Conservation (phyloP, 495 filamentous ascomycete genomes). For the Parathielavia hyrcaniae region DNA sequence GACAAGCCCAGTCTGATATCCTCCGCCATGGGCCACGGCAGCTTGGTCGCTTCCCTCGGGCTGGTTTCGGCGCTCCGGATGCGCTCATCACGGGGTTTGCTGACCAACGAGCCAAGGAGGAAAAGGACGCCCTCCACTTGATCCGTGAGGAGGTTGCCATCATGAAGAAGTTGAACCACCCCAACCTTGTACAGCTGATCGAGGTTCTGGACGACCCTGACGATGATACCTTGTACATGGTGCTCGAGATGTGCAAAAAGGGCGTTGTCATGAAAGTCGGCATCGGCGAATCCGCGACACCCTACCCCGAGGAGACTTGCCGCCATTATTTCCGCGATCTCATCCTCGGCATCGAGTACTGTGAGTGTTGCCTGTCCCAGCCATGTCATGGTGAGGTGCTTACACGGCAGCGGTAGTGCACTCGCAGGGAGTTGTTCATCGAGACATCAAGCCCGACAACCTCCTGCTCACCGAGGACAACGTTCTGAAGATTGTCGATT, state of each 20-base stretch:
- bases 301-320: constrained; percentile 78
- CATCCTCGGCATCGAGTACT: constrained; percentile 91
- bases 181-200: constrained; percentile 83
- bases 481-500: constrained; percentile 93
- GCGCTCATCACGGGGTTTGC: constrained; percentile 51
- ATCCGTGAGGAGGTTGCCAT: constrained; percentile 97
- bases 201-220: constrained; percentile 94
- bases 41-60: constrained; percentile 26
- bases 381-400: background rate
- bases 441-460: constrained; percentile 98
- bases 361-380: constrained; percentile 41
- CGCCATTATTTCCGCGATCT: constrained; percentile 92
- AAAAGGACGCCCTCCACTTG: constrained; percentile 73
- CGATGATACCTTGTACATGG: constrained; percentile 96
- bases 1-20: constrained; percentile 86
- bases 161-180: constrained; percentile 97
- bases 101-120: constrained; percentile 46
- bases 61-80: constrained; percentile 57
- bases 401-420: constrained; percentile 51
- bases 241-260: constrained; percentile 98
- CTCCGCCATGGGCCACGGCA: constrained; percentile 55
- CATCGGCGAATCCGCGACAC: constrained; percentile 72
- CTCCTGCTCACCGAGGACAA: constrained; percentile 84
- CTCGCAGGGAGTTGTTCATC: constrained; percentile 89
- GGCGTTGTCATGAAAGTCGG: constrained; percentile 96